A percentile compares a stretch with the other conserved stretches of the same genome.
Evolutionary conservation across 2,329 filamentous ascomycete species (phyloP).

Genomic region (Calcarisporium arbuscula): DNA sequence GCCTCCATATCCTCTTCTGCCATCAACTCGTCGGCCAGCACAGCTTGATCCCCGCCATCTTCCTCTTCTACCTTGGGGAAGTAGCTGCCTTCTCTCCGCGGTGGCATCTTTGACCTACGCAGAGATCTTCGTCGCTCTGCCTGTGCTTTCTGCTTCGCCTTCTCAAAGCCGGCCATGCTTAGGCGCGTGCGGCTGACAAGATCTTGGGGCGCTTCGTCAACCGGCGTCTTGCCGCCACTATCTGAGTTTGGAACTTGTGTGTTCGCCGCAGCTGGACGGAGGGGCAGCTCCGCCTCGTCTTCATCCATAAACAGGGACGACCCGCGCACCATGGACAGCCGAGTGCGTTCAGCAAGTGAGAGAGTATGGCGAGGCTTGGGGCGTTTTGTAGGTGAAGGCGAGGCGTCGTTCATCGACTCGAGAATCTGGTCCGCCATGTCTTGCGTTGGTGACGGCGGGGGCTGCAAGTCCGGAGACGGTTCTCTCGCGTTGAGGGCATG

Average conservation of each 20-base stretch:
- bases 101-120: constrained; percentile 34
- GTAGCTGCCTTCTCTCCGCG: constrained; percentile 35
- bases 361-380: constrained; percentile 45
- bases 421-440: constrained; percentile 51
- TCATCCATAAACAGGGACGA: constrained; percentile 30
- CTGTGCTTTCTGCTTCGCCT: constrained; percentile 54
- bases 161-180: constrained; percentile 58
- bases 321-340: constrained; percentile 68
- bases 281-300: constrained; percentile 20
- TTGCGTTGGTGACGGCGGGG: constrained; percentile 36
- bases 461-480: not conserved
- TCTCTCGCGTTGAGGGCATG: not conserved
- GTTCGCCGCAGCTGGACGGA: constrained; percentile 4
- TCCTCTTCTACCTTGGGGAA: constrained; percentile 46
- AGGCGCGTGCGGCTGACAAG: constrained; percentile 51
- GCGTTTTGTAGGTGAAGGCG: constrained; percentile 50
- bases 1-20: constrained; percentile 69
- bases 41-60: constrained; percentile 26
- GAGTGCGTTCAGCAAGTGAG: constrained; percentile 71
- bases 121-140: constrained; percentile 47
- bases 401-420: constrained; percentile 46
- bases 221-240: constrained; percentile 10
- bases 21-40: constrained; percentile 64
- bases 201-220: constrained; percentile 36
- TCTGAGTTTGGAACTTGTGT: not conserved